These are phyloP conservation scores for Pseudogymnoascus sp. DNA, from an alignment of 2,329 filamentous ascomycete genomes.

Conservation along the genomic window DNA sequence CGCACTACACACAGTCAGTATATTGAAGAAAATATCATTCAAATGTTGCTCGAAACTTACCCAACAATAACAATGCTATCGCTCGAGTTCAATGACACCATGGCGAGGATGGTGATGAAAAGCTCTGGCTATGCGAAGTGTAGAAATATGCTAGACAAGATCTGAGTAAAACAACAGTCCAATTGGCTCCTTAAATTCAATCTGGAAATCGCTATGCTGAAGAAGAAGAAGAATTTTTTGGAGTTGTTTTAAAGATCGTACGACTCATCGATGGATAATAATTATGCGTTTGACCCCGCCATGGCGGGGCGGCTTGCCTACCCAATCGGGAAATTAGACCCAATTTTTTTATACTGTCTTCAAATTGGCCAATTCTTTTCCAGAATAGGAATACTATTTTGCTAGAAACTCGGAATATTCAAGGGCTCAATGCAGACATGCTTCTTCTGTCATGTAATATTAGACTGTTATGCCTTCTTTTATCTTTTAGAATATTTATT, in stretches of 20 bases:
- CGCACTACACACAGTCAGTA: conserved; percentile 6
- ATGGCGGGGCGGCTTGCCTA: conserved; percentile 1
- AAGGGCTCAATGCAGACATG: background rate
- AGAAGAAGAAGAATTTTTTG: background rate
- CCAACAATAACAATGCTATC: conserved; percentile 8
- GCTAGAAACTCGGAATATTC: background rate
- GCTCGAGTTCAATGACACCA: background rate
- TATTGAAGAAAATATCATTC: background rate
- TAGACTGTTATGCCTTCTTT: background rate
- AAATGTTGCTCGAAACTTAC: background rate
- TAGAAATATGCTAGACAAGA: background rate
- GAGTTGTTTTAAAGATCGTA: conserved; percentile 7
- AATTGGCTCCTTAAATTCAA: background rate
- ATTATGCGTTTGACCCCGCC: background rate
- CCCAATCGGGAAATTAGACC: background rate
- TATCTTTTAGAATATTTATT: background rate
- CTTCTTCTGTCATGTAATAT: background rate
- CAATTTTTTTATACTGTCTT: background rate
- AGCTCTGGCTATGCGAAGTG: background rate
- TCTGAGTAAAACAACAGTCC: background rate
- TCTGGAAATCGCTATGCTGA: background rate
- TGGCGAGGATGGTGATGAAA: background rate
- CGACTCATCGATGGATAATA: background rate
- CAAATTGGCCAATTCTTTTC: background rate
- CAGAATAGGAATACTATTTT: background rate